Evolutionary conservation across 345 rosid species (phyloP).

Genomic region (Lepidium africanum): DNA sequence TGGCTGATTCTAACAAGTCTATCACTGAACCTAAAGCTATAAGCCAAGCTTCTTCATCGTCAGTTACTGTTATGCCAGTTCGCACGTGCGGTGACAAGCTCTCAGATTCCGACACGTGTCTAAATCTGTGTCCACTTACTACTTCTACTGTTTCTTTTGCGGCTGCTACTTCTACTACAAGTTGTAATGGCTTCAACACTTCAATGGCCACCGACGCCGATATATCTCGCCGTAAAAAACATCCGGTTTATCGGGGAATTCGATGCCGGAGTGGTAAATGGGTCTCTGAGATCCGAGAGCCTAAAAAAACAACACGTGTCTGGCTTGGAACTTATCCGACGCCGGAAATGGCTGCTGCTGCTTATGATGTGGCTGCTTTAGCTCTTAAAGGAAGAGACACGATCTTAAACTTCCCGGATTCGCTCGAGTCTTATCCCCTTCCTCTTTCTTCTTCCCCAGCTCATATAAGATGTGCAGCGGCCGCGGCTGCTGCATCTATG

Average conservation of each 20-base stretch:
- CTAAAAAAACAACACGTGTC: conserved; percentile 74
- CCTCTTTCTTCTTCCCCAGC: conserved; percentile 53
- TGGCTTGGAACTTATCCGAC: conserved; percentile 84
- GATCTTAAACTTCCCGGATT: conserved; percentile 60
- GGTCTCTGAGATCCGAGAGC: conserved; percentile 93
- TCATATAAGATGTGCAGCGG: conserved; percentile 67
- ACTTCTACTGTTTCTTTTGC: conserved; percentile 19
- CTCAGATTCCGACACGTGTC: conserved; percentile 15
- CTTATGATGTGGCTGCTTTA: conserved; percentile 77
- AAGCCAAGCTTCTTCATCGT: conserved; percentile 14
- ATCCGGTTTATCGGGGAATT: conserved; percentile 61
- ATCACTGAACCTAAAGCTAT: conserved; percentile 23
- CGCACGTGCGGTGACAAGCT: conserved; percentile 22
- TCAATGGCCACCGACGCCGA: conserved; percentile 25
- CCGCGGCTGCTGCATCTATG: conserved; percentile 47
- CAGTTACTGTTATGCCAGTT: conserved; percentile 14
- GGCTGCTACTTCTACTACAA: conserved; percentile 17
- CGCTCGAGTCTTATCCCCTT: conserved; percentile 39
- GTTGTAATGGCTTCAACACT: background rate
- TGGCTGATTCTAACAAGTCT: conserved; percentile 28
- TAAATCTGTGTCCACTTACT: conserved; percentile 18
- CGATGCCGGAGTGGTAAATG: conserved; percentile 77
- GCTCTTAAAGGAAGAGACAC: conserved; percentile 66
- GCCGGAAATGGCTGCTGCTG: conserved; percentile 87
- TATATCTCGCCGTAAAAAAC: conserved; percentile 29